Conservation (phyloP, 176 grass and related monocot genomes). For the Canna indica region DNA sequence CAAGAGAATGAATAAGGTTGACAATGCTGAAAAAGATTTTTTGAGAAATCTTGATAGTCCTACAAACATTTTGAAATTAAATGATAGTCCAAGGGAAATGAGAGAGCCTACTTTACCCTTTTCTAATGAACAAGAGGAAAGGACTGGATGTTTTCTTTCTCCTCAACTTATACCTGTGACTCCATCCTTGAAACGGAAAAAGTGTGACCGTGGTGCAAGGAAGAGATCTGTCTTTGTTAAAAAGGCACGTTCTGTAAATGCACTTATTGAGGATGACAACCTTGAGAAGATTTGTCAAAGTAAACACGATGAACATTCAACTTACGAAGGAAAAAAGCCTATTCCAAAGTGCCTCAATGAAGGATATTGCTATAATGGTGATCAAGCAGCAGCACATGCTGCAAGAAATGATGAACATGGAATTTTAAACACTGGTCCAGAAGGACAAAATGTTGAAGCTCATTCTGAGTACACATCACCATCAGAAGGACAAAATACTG, state of each 20-base stretch:
- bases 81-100: not conserved
- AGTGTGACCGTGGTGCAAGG: not conserved
- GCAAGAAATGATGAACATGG: not conserved
- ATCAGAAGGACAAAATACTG: not conserved
- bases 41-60: not conserved
- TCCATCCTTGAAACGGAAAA: not conserved
- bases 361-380: not conserved
- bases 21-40: not conserved
- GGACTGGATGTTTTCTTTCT: not conserved
- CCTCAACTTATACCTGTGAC: not conserved
- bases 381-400: not conserved
- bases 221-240: not conserved
- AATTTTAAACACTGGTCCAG: not conserved
- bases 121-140: not conserved
- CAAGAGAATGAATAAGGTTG: not conserved
- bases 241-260: conserved; percentile 11
- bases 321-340: not conserved
- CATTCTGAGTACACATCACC: not conserved
- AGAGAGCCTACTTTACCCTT: not conserved
- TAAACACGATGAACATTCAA: not conserved
- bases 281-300: conserved; percentile 3
- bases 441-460: not conserved
- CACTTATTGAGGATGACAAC: not conserved
- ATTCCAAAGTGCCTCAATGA: not conserved
- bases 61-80: not conserved